phyloP scores from a whole-genome alignment of 768 basidiomycete species.

The Tylopilus sp. region DNA sequence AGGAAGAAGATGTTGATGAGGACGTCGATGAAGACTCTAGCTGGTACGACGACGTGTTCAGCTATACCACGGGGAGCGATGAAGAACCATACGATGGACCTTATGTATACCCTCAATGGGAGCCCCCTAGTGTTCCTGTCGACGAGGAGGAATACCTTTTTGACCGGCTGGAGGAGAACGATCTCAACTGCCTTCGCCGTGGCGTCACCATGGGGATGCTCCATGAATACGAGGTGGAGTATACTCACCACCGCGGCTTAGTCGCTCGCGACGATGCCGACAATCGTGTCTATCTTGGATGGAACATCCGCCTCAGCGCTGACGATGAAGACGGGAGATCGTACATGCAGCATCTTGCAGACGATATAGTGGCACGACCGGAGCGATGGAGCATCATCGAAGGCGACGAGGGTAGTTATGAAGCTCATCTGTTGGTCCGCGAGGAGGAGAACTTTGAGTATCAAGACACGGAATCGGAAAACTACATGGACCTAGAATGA shows the following conservation, averaged over 20 bases:
- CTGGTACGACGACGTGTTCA: slow-evolving; percentile 33
- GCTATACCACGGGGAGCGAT: slow-evolving; percentile 33
- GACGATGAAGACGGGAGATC: slow-evolving; percentile 39
- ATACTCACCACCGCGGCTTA: slow-evolving; percentile 53
- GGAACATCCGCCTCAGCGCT: slow-evolving; percentile 54
- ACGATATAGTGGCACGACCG: slow-evolving; percentile 38
- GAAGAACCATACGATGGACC: slow-evolving; percentile 37
- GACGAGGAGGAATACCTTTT: slow-evolving; percentile 34
- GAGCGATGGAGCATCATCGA: slow-evolving; percentile 42
- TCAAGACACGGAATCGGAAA: slow-evolving; percentile 38
- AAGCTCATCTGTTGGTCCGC: slow-evolving; percentile 39
- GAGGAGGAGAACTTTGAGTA: slow-evolving; percentile 35
- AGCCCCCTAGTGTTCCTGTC: slow-evolving; percentile 46
- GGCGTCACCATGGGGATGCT: slow-evolving; percentile 62
- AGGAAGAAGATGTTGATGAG: slow-evolving; percentile 27
- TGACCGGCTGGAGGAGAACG: slow-evolving; percentile 33
- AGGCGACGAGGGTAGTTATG: slow-evolving; percentile 39
- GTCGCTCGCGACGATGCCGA: slow-evolving; percentile 40
- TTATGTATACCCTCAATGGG: slow-evolving; percentile 52
- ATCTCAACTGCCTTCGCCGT: slow-evolving; percentile 48
- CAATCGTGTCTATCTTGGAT: slow-evolving; percentile 59
- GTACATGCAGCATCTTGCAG: slow-evolving; percentile 39
- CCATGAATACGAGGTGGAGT: slow-evolving; percentile 49
- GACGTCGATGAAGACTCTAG: slow-evolving; percentile 30
- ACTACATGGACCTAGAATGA: slow-evolving; percentile 29